A percentile compares a stretch with the other conserved stretches of the same genome.
phyloP scores from a whole-genome alignment of 345 rosid genomes.

The Eucalyptus polyanthemos region DNA sequence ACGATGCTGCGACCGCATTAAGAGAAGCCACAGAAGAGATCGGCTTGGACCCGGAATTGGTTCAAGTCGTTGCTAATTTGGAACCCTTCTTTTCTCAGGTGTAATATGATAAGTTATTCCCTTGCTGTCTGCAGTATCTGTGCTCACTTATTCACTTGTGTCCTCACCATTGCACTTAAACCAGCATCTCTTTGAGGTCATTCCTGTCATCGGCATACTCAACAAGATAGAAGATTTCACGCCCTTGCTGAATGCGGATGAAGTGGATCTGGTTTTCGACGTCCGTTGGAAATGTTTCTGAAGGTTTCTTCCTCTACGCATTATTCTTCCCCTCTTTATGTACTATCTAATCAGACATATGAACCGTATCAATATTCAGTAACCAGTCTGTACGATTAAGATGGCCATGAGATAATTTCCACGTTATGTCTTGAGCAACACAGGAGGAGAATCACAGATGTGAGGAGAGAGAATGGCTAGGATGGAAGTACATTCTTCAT shows the following conservation, averaged over 20 bases:
- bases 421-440: background rate
- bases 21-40: constrained; percentile 30
- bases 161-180: background rate
- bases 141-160: background rate
- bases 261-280: constrained; percentile 26
- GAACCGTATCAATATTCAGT: background rate
- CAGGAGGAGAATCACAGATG: constrained; percentile 21
- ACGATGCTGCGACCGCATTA: constrained; percentile 16
- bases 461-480: constrained; percentile 21
- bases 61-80: constrained; percentile 13
- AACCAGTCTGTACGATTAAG: background rate
- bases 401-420: background rate
- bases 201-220: constrained; percentile 24
- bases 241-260: constrained; percentile 9
- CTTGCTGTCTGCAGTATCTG: background rate
- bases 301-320: background rate
- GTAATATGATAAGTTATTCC: too few species aligned
- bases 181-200: constrained; percentile 18
- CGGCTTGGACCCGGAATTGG: constrained; percentile 18
- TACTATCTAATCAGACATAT: background rate
- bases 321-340: background rate
- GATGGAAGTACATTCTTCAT: constrained; percentile 10
- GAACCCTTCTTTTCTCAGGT: constrained; percentile 22
- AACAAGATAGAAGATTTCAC: constrained; percentile 9
- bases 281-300: constrained; percentile 29